Evolutionary conservation across 2,329 filamentous ascomycete species (phyloP).

Genomic region (Aspergillus unguis): DNA sequence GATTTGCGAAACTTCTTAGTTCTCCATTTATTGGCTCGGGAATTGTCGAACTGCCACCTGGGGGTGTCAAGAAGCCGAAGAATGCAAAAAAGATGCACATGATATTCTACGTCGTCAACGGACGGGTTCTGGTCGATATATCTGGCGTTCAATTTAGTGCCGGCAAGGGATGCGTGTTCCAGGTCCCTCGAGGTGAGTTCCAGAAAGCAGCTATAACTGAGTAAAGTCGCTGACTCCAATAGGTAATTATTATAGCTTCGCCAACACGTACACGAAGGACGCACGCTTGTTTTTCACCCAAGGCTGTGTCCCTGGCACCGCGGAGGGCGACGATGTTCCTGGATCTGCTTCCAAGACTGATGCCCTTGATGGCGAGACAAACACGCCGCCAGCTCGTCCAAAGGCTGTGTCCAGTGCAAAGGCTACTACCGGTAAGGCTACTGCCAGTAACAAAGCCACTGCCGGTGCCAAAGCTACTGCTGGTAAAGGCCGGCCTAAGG

Average conservation of each 20-base stretch:
- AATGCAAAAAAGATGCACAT: slow-evolving; percentile 96
- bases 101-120: slow-evolving; percentile 86
- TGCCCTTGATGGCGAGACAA: slow-evolving; percentile 22
- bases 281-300: slow-evolving; percentile 91
- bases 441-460: no score
- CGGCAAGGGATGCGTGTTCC: slow-evolving; percentile 83
- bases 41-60: slow-evolving; percentile 81
- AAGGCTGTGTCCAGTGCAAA: background rate
- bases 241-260: slow-evolving; percentile 94
- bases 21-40: slow-evolving; percentile 85
- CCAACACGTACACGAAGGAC: slow-evolving; percentile 69
- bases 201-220: background rate
- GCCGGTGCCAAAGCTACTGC: slow-evolving; percentile 1
- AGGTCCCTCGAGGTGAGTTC: slow-evolving; percentile 84
- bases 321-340: slow-evolving; percentile 22
- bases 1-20: slow-evolving; percentile 82
- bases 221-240: slow-evolving; percentile 1
- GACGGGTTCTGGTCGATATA: slow-evolving; percentile 73
- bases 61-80: slow-evolving; percentile 81
- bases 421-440: no score
- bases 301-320: slow-evolving; percentile 59
- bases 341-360: slow-evolving; percentile 23
- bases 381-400: slow-evolving; percentile 15
- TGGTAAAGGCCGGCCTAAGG: slow-evolving; percentile 30
- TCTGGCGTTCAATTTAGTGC: slow-evolving; percentile 65